Evolutionary conservation across 108 stramenopile species (phyloP).

Genomic region (Nitzschia sp.): DNA sequence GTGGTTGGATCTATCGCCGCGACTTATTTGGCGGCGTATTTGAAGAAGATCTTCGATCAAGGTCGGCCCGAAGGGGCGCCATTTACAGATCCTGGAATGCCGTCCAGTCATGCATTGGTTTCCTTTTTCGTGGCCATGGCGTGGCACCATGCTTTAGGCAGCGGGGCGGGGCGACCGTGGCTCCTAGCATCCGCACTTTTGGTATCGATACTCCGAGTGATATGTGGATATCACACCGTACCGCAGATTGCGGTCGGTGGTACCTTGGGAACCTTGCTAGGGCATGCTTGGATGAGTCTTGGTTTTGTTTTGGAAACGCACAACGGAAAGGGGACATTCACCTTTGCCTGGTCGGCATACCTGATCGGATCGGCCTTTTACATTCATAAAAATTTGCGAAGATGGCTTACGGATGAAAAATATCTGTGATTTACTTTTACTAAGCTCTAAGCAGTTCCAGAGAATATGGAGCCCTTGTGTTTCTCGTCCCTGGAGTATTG

Average conservation of each 20-base stretch:
- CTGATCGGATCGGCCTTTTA: slow-evolving; percentile 5
- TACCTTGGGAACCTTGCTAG: not conserved
- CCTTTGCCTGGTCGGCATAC: not conserved
- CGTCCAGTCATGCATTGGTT: slow-evolving; percentile 12
- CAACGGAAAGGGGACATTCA: not conserved
- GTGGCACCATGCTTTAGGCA: not conserved
- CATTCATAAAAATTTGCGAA: not conserved
- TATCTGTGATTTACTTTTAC: not conserved
- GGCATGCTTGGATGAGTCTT: not conserved
- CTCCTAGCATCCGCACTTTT: not conserved
- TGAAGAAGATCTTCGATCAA: slow-evolving; percentile 8
- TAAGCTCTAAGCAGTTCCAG: too few relatives aligned
- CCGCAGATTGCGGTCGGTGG: slow-evolving; percentile 7
- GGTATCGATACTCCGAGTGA: slow-evolving; percentile 2
- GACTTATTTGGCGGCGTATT: not conserved
- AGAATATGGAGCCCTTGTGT: too few relatives aligned
- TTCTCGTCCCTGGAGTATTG: too few relatives aligned
- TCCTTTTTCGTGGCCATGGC: slow-evolving; percentile 8
- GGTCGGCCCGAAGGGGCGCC: slow-evolving; percentile 2
- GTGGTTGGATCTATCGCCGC: slow-evolving; percentile 14
- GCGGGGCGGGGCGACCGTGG: not conserved
- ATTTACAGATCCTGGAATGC: slow-evolving; percentile 15
- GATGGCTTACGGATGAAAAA: slow-evolving; percentile 4
- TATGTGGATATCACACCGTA: slow-evolving; percentile 10
- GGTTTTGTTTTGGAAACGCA: not conserved